These are phyloP conservation scores for Pythium aquatile DNA, from an alignment of 352 stramenopile genomes.

Conservation along the genomic window DNA sequence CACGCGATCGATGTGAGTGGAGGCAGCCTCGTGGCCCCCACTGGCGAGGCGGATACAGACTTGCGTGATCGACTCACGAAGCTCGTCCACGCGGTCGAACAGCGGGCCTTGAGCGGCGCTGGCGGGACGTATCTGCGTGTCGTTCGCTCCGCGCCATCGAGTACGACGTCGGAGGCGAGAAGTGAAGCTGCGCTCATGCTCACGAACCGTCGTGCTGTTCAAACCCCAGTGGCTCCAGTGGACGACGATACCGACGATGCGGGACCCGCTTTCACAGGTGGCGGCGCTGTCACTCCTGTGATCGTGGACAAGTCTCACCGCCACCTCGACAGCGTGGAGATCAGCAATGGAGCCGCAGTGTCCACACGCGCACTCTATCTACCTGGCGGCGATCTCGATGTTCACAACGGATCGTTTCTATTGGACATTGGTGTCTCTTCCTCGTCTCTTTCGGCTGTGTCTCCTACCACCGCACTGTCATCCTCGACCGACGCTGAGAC, in stretches of 20 bases:
- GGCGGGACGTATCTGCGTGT: constrained; percentile 67
- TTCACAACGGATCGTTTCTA: constrained; percentile 52
- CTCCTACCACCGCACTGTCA: neutral
- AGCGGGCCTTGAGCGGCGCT: constrained; percentile 46
- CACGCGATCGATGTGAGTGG: constrained; percentile 55
- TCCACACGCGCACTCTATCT: constrained; percentile 18
- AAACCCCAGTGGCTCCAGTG: neutral
- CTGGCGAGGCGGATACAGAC: neutral
- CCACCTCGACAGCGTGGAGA: constrained; percentile 27
- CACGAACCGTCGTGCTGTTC: neutral
- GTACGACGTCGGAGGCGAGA: neutral
- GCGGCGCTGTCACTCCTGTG: constrained; percentile 12
- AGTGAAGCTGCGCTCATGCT: constrained; percentile 10
- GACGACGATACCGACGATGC: neutral
- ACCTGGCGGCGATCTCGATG: constrained; percentile 33
- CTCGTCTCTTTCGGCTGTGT: neutral
- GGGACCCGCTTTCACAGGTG: neutral
- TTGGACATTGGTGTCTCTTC: constrained; percentile 32
- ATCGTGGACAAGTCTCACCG: constrained; percentile 4
- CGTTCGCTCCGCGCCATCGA: constrained; percentile 40
- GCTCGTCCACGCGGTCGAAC: constrained; percentile 37
- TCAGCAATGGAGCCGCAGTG: constrained; percentile 50
- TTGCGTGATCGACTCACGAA: constrained; percentile 27
- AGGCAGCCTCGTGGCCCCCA: constrained; percentile 31
- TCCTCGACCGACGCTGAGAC: neutral